Conservation (phyloP, 1,284 basidiomycete genomes). For the Boletus semigastroideus region DNA sequence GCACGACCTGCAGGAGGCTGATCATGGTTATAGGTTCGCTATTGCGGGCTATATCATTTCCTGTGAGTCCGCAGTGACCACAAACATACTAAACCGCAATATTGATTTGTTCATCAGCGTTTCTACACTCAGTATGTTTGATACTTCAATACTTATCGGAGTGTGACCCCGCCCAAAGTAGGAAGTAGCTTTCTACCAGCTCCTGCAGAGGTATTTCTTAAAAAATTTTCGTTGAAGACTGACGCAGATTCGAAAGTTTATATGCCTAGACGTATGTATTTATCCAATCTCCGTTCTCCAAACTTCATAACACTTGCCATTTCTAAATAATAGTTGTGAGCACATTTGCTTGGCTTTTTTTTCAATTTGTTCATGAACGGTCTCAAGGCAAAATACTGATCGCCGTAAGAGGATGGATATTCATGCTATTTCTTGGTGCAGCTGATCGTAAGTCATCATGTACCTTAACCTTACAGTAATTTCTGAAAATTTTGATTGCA, state of each 20-base stretch:
- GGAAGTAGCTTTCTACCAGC: background rate
- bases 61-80: background rate
- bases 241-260: background rate
- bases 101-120: background rate
- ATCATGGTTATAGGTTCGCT: background rate
- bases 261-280: conserved; percentile 2
- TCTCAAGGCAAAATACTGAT: background rate
- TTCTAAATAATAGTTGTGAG: conserved; percentile 4
- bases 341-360: background rate
- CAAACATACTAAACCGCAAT: background rate
- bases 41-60: background rate
- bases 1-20: background rate
- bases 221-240: too few species aligned
- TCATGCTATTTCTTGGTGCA: background rate
- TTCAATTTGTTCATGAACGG: too few species aligned
- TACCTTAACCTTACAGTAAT: too few species aligned
- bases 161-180: background rate
- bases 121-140: background rate
- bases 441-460: conserved; percentile 4
- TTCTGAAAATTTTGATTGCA: background rate
- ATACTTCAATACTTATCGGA: background rate
- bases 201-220: background rate
- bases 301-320: background rate
- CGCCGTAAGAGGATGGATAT: background rate
- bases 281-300: too few species aligned